Percentiles rank a stretch among this genome's conserved stretches.
These are phyloP conservation scores for Anaeramoeba flamelloides DNA, from an alignment of 78 protist genomes.

Conservation along the genomic window DNA sequence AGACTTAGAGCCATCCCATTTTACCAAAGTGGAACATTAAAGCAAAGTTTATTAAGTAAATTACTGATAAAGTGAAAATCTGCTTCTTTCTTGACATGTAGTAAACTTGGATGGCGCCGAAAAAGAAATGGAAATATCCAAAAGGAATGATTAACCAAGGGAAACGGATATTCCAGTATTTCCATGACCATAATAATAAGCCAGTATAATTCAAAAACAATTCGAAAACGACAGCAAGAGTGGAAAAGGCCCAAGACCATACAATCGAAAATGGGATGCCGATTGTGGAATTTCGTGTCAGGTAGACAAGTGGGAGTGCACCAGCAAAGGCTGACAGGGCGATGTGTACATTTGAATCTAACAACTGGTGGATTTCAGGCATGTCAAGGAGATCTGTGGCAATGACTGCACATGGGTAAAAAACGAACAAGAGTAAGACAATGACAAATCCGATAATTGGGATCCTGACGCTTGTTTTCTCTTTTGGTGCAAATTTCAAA, in stretches of 20 bases:
- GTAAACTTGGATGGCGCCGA: not conserved
- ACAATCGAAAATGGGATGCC: not conserved
- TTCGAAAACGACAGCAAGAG: not conserved
- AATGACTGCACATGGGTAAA: not conserved
- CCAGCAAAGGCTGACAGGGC: too few relatives aligned
- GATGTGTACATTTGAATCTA: not conserved
- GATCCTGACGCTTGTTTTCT: not conserved
- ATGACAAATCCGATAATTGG: not conserved
- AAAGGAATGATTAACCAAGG: not conserved
- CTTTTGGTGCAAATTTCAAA: not conserved
- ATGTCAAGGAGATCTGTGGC: not conserved
- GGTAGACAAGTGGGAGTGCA: not conserved
- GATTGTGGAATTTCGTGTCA: not conserved
- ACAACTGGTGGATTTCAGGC: not conserved
- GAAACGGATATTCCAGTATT: not conserved
- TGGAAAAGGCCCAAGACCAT: not conserved
- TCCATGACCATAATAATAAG: not conserved
- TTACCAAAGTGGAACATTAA: too few relatives aligned
- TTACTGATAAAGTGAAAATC: too few relatives aligned
- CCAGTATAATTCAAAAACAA: constrained; percentile 3
- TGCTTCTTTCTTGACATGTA: too few relatives aligned
- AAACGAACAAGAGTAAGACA: not conserved
- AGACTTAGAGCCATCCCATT: too few relatives aligned
- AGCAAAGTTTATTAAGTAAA: too few relatives aligned
- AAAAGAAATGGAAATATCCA: not conserved